These are phyloP conservation scores for Cladophialophora bantiana DNA, from an alignment of 2,329 filamentous ascomycete genomes.

Conservation along the genomic window DNA sequence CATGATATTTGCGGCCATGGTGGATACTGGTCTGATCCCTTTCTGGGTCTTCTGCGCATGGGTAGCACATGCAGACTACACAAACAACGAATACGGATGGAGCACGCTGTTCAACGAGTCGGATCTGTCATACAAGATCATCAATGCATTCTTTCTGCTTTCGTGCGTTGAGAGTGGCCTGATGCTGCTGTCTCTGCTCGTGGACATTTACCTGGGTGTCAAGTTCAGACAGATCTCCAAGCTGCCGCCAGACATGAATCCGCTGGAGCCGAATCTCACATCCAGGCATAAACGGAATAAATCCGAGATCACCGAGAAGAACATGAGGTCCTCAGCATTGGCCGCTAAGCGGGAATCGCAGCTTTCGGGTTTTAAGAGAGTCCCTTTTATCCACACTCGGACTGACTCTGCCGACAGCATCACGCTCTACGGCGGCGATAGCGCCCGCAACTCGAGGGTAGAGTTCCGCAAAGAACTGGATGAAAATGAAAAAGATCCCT, in stretches of 20 bases:
- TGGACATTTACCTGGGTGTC: conserved; percentile 77
- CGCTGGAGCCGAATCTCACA: conserved; percentile 80
- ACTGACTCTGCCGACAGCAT: conserved; percentile 65
- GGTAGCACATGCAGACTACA: conserved; percentile 61
- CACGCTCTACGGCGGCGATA: conserved; percentile 35
- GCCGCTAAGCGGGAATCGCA: conserved; percentile 46
- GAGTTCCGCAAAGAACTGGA: conserved; percentile 38
- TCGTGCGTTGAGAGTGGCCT: conserved; percentile 69
- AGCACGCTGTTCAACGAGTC: conserved; percentile 69
- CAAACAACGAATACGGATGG: conserved; percentile 63
- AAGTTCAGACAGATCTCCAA: conserved; percentile 82
- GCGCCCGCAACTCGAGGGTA: conserved; percentile 37
- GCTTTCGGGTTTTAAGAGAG: conserved; percentile 46
- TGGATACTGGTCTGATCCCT: conserved; percentile 71
- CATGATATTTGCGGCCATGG: conserved; percentile 79
- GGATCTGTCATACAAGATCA: conserved; percentile 63
- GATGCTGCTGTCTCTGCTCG: conserved; percentile 72
- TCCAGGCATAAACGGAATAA: conserved; percentile 80
- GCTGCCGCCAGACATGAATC: conserved; percentile 94
- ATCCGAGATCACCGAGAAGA: conserved; percentile 66
- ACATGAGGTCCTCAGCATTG: conserved; percentile 61
- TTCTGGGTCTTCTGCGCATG: conserved; percentile 68
- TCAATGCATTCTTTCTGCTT: conserved; percentile 72
- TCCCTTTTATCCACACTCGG: conserved; percentile 84
- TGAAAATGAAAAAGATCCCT: conserved; percentile 38